Conservation (phyloP, 176 grass and related monocot genomes). For the Aegilops umbellulata region DNA sequence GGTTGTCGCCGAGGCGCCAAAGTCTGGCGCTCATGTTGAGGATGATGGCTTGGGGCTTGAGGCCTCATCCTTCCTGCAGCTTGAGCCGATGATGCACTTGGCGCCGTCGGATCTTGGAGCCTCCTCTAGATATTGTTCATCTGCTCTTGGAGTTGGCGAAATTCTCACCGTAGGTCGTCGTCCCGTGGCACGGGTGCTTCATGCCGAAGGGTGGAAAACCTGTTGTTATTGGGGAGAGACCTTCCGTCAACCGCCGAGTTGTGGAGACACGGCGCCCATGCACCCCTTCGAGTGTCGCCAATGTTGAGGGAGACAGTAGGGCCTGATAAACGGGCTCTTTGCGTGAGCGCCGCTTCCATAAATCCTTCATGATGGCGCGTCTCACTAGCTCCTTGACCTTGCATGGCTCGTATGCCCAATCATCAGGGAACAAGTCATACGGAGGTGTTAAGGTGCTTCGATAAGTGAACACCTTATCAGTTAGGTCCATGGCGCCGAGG, state of each 20-base stretch:
- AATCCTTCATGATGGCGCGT: neutral
- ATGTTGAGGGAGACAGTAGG: neutral
- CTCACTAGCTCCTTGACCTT: neutral
- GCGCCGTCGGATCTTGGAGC: no score
- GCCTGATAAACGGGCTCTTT: neutral
- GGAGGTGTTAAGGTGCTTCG: neutral
- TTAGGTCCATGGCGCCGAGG: neutral
- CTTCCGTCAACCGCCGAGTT: neutral
- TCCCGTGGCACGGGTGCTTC: neutral
- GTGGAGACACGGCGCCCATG: neutral
- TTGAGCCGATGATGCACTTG: no score
- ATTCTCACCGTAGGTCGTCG: neutral
- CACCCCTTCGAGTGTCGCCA: neutral
- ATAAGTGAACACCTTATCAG: neutral
- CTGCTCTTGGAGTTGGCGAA: no score
- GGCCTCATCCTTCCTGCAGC: no score
- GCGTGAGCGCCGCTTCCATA: neutral
- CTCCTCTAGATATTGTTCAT: no score
- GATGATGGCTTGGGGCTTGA: no score
- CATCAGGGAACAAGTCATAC: no score
- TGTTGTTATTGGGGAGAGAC: neutral
- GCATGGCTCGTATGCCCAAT: no score
- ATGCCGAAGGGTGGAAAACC: neutral
- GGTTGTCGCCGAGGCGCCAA: no score
- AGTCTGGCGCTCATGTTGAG: no score